Conservation (phyloP, 1,284 basidiomycete genomes). For the Spongispora temasekensis region DNA sequence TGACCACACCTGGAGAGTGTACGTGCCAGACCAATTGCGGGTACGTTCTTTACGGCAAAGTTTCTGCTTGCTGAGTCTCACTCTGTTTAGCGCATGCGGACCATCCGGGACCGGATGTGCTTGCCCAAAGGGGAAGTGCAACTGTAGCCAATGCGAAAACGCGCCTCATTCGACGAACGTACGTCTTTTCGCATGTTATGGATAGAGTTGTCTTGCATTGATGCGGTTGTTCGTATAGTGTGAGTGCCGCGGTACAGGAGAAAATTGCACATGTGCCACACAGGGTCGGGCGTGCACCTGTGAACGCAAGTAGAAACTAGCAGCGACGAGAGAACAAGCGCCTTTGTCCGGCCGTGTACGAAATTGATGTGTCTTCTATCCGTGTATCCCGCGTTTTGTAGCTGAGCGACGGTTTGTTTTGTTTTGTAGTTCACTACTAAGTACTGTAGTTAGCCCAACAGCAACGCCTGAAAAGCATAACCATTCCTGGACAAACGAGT, state of each 20-base stretch:
- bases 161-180: slow-evolving; percentile 25
- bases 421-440: too few species aligned
- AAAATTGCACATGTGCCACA: slow-evolving; percentile 17
- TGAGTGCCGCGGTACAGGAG: slow-evolving; percentile 21
- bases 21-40: slow-evolving; percentile 23
- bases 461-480: too few species aligned
- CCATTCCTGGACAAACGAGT: too few species aligned
- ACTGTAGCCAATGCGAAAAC: slow-evolving; percentile 21
- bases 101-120: slow-evolving; percentile 21
- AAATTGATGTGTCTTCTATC: too few species aligned
- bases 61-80: background rate
- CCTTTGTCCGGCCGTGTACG: background rate
- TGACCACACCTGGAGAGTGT: slow-evolving; percentile 14
- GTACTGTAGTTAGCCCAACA: too few species aligned
- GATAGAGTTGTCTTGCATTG: too few species aligned
- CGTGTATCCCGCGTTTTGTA: too few species aligned
- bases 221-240: slow-evolving; percentile 16
- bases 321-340: slow-evolving; percentile 15
- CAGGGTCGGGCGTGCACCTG: slow-evolving; percentile 18
- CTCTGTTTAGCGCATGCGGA: slow-evolving; percentile 19
- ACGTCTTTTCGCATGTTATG: too few species aligned
- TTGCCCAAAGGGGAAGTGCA: slow-evolving; percentile 22
- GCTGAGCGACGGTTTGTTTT: too few species aligned
- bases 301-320: slow-evolving; percentile 15
- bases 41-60: slow-evolving; percentile 9